Evolutionary conservation across 345 rosid genomes (phyloP), one percentile per base, ranked within the genome.

Genomic region (Acer campestre): DNA sequence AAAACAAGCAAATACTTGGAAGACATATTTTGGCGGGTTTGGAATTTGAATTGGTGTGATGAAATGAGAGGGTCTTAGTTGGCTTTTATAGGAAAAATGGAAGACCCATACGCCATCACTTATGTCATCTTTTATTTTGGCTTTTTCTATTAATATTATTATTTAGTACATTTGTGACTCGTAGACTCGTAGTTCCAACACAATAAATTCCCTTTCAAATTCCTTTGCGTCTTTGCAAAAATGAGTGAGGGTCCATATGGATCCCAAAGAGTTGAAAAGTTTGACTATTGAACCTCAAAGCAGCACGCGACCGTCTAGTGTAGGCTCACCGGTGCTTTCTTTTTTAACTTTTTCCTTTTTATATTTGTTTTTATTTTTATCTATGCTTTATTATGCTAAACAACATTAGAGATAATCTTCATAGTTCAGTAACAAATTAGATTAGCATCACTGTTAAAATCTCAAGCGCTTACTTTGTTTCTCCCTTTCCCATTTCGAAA

Each of bases 21-120:
- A 61, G 69, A 51, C 80, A 70, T 77, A 1, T 77, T 70, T 69
- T 48, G 38, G 66, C 16, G 27, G 42, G 53, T 72, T 40, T 22
- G 51, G 53, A 17, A 44, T 48, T 48, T 48, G 59, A 51, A 35
- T 18, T 29, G 75, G 25, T 40, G 65, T 40, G 75, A 10, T 13
- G 20, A 40, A 59, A 65, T 6, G 23, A 13, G 53, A 38, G 55
- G 35, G 38, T 13, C 13, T 18, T 13, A 17, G 11, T 58, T 14
- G 35, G 38, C 22, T 72, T 72, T 58, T 72, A 72, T 72, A 72
- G 66, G 20, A 18, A 70, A 70, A 20, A 16, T 55, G 29, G n/a
- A 18, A 38, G 49, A 20, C 29, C 27, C 10, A 23, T 5, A 20
- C 63, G 53, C 40, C 65, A 71, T 58, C 66, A 35, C 27, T 3